Conservation (phyloP, 2,329 filamentous ascomycete genomes). For the Aspergillus texensis region DNA sequence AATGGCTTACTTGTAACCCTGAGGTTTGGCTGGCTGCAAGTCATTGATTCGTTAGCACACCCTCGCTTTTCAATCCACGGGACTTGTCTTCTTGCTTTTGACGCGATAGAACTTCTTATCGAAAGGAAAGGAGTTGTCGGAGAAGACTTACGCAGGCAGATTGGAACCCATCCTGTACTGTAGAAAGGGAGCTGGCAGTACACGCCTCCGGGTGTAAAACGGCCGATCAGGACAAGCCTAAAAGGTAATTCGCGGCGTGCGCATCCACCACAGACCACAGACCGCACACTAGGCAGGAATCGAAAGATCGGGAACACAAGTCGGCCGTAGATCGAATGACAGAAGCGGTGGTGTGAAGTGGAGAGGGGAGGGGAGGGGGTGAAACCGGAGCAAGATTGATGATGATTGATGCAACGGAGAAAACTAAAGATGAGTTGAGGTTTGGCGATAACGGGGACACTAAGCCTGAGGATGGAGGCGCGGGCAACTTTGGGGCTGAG, state of each 20-base stretch:
- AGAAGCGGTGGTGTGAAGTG: constrained; percentile 3
- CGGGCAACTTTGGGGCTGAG: constrained; percentile 11
- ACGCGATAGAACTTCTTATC: constrained; percentile 3
- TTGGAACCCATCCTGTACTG: constrained; percentile 58
- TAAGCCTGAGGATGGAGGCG: constrained; percentile 6
- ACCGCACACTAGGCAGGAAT: constrained; percentile 16
- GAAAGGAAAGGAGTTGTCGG: constrained; percentile 2
- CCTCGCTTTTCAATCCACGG: background rate
- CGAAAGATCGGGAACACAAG: constrained; percentile 5
- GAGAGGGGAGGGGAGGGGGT: constrained; percentile 6
- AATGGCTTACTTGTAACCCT: constrained; percentile 78
- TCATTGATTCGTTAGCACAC: constrained; percentile 24
- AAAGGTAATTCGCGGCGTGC: constrained; percentile 31
- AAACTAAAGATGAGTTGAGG: constrained; percentile 14
- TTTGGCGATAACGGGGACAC: constrained; percentile 18
- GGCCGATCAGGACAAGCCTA: constrained; percentile 42
- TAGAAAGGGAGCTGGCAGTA: constrained; percentile 28
- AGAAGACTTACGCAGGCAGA: constrained; percentile 61
- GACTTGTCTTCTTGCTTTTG: background rate
- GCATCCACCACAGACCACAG: constrained; percentile 36
- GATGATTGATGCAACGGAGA: constrained; percentile 10
- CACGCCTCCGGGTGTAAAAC: constrained; percentile 30
- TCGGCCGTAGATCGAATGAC: constrained; percentile 13
- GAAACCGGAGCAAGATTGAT: constrained; percentile 4
- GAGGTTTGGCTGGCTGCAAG: constrained; percentile 75